Evolutionary conservation across 768 basidiomycete genomes (phyloP).

Genomic region (Suillus paluster): DNA sequence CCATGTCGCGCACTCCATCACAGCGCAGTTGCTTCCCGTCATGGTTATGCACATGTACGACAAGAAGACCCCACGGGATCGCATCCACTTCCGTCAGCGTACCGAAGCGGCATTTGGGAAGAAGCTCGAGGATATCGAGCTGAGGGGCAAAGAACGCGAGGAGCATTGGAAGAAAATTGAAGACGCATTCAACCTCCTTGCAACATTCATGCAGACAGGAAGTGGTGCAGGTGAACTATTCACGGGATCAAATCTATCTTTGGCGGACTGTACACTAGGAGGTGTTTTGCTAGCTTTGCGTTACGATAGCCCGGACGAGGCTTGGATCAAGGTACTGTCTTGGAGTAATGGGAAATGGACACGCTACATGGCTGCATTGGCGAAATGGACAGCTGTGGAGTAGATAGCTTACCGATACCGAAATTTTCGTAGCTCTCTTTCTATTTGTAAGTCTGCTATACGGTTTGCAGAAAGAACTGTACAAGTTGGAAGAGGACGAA

Average conservation of each 20-base stretch:
- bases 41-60: slow-evolving; percentile 25
- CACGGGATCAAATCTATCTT: slow-evolving; percentile 23
- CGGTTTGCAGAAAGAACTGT: neutral
- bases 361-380: slow-evolving; percentile 22
- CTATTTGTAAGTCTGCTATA: neutral
- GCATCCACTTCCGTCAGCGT: slow-evolving; percentile 20
- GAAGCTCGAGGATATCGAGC: slow-evolving; percentile 16
- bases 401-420: neutral
- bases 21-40: slow-evolving; percentile 20
- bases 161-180: slow-evolving; percentile 27
- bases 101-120: slow-evolving; percentile 17
- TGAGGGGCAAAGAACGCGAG: slow-evolving; percentile 26
- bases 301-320: slow-evolving; percentile 31
- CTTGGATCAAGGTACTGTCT: slow-evolving; percentile 25
- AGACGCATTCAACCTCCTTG: slow-evolving; percentile 16
- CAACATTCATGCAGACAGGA: slow-evolving; percentile 8
- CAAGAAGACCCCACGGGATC: slow-evolving; percentile 24
- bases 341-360: slow-evolving; percentile 36
- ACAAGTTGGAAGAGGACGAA: neutral
- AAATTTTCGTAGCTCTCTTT: neutral
- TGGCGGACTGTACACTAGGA: slow-evolving; percentile 33
- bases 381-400: slow-evolving; percentile 21
- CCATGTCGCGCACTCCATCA: slow-evolving; percentile 20
- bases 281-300: slow-evolving; percentile 27
- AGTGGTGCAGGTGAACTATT: slow-evolving; percentile 20